Conservation (phyloP, 1,284 basidiomycete species). For the Heliocybe sulcata region DNA sequence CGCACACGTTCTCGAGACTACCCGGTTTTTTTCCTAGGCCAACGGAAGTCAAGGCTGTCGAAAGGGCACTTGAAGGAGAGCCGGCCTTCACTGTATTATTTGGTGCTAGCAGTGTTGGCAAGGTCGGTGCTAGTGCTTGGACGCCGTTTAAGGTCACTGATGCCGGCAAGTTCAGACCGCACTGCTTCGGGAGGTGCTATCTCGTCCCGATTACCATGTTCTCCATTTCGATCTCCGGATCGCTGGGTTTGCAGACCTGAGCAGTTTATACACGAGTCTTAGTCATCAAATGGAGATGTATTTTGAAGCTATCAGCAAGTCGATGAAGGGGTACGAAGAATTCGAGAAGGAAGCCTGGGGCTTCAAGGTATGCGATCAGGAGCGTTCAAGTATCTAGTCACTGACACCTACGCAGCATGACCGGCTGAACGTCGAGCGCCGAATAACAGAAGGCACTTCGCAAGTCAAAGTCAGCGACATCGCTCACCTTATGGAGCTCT, state of each 20-base stretch:
- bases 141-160: no score
- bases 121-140: slow-evolving; percentile 32
- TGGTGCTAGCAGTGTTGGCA: slow-evolving; percentile 75
- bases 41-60: slow-evolving; percentile 56
- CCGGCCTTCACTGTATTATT: slow-evolving; percentile 76
- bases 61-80: slow-evolving; percentile 57
- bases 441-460: slow-evolving; percentile 33
- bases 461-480: slow-evolving; percentile 71
- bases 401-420: slow-evolving; percentile 44
- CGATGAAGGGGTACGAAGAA: slow-evolving; percentile 59
- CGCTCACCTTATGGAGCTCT: slow-evolving; percentile 77
- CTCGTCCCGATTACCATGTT: slow-evolving; percentile 60
- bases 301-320: slow-evolving; percentile 56
- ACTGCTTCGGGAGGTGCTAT: slow-evolving; percentile 69
- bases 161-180: slow-evolving; percentile 44
- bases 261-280: slow-evolving; percentile 67
- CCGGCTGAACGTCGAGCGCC: slow-evolving; percentile 60
- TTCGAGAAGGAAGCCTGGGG: slow-evolving; percentile 69
- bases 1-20: slow-evolving; percentile 71
- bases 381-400: neutral
- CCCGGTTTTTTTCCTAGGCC: slow-evolving; percentile 68
- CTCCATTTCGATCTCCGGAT: slow-evolving; percentile 80
- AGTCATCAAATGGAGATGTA: slow-evolving; percentile 77
- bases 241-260: slow-evolving; percentile 74
- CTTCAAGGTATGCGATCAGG: slow-evolving; percentile 54